Evolutionary conservation across 805 yeast species (phyloP).

Genomic region (Yamadazyma akitaensis): DNA sequence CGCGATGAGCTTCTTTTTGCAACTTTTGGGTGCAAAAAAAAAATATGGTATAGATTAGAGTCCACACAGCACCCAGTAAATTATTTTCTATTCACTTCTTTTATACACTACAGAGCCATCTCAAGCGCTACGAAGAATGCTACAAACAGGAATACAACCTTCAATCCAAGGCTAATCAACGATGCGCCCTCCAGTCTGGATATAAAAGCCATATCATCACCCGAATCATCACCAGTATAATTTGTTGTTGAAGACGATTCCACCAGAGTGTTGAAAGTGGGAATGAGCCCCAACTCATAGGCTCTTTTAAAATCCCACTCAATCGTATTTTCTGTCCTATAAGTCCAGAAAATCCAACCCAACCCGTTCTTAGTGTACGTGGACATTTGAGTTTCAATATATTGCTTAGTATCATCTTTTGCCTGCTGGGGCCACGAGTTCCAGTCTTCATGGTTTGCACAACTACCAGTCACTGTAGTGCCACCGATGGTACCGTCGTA

Average conservation of each 20-base stretch:
- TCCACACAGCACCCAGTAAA: no score
- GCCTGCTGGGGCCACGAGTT: constrained; percentile 42
- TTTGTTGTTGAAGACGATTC: neutral
- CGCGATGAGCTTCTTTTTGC: constrained; percentile 3
- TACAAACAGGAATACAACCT: neutral
- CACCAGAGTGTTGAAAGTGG: neutral
- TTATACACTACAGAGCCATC: neutral
- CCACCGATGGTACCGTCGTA: constrained; percentile 46
- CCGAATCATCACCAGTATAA: neutral
- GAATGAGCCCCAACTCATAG: constrained; percentile 31
- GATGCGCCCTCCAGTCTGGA: neutral
- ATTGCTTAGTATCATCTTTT: constrained; percentile 45
- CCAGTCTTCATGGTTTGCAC: constrained; percentile 39
- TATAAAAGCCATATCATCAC: neutral
- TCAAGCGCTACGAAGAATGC: neutral
- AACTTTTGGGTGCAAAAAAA: neutral
- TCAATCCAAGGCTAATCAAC: neutral
- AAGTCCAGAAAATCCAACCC: constrained; percentile 76
- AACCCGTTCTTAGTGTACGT: constrained; percentile 39
- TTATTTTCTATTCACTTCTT: no score
- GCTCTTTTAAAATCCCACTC: constrained; percentile 69
- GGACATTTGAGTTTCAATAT: constrained; percentile 59
- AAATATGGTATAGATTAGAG: no score
- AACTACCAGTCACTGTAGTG: constrained; percentile 33
- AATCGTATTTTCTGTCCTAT: constrained; percentile 60